Evolutionary conservation across 2,329 filamentous ascomycete species (phyloP).

Genomic region (Fusarium xylarioides): DNA sequence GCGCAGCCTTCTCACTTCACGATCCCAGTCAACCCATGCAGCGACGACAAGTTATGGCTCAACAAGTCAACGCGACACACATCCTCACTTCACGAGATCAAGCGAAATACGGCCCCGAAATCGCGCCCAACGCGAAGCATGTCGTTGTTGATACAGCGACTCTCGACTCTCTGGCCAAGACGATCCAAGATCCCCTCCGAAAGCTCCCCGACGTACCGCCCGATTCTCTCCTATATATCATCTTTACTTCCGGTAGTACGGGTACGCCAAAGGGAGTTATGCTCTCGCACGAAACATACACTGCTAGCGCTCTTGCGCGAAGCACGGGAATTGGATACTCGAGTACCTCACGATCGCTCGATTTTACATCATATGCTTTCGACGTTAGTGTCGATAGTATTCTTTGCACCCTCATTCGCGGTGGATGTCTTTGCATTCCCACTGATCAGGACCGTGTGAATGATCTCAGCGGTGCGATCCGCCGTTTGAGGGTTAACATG

Average conservation of each 20-base stretch:
- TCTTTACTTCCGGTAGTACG: constrained; percentile 73
- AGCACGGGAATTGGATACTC: constrained; percentile 51
- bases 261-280: constrained; percentile 71
- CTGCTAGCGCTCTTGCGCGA: constrained; percentile 48
- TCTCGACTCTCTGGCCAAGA: constrained; percentile 23
- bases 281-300: constrained; percentile 58
- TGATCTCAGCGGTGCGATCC: constrained; percentile 56
- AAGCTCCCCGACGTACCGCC: constrained; percentile 53
- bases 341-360: constrained; percentile 53
- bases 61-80: constrained; percentile 30
- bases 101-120: constrained; percentile 22
- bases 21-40: constrained; percentile 42
- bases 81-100: constrained; percentile 35
- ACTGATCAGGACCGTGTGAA: constrained; percentile 64
- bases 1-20: constrained; percentile 47
- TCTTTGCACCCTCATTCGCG: constrained; percentile 59
- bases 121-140: constrained; percentile 31
- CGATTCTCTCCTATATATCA: constrained; percentile 60
- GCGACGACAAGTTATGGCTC: constrained; percentile 36
- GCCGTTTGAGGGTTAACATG: constrained; percentile 57
- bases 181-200: constrained; percentile 18
- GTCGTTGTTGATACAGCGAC: constrained; percentile 26
- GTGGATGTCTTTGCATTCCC: constrained; percentile 63
- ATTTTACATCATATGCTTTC: constrained; percentile 63
- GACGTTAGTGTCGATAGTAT: constrained; percentile 65